These are phyloP conservation scores for Liquidambar formosana DNA, from an alignment of 164 flowering plant species.

Conservation along the genomic window DNA sequence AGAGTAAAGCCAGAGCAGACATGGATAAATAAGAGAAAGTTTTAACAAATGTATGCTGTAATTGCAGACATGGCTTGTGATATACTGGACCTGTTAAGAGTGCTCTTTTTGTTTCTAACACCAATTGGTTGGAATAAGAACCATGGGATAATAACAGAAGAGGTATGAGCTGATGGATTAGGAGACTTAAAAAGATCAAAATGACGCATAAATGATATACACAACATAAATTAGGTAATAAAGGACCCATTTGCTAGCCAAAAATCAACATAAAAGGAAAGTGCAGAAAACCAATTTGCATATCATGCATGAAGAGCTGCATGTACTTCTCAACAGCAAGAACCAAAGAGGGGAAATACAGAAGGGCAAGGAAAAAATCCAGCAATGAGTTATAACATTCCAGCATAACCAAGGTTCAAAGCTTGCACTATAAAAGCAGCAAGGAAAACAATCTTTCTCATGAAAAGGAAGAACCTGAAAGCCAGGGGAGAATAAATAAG, in stretches of 20 bases:
- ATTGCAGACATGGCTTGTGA: background rate
- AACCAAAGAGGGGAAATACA: background rate
- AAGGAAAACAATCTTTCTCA: background rate
- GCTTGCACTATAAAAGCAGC: background rate
- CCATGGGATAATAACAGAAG: too few relatives aligned
- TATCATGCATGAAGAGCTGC: background rate
- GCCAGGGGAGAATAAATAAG: slow-evolving; percentile 33
- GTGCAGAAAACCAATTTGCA: background rate
- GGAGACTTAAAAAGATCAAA: too few relatives aligned
- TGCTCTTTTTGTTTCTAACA: background rate
- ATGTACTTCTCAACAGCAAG: background rate
- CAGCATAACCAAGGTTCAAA: background rate
- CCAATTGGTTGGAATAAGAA: too few relatives aligned
- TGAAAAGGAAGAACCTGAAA: slow-evolving; percentile 36
- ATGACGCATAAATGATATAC: too few relatives aligned
- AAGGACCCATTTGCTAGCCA: background rate
- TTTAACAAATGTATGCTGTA: background rate
- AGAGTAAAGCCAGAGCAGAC: background rate
- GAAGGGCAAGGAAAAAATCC: background rate
- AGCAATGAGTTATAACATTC: background rate
- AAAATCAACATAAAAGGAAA: background rate
- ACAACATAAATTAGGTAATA: background rate
- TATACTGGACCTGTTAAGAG: background rate
- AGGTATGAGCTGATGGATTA: too few relatives aligned
- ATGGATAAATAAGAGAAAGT: background rate